These are phyloP conservation scores for Kuraishia piskuri DNA, from an alignment of 805 yeast genomes.

Conservation along the genomic window DNA sequence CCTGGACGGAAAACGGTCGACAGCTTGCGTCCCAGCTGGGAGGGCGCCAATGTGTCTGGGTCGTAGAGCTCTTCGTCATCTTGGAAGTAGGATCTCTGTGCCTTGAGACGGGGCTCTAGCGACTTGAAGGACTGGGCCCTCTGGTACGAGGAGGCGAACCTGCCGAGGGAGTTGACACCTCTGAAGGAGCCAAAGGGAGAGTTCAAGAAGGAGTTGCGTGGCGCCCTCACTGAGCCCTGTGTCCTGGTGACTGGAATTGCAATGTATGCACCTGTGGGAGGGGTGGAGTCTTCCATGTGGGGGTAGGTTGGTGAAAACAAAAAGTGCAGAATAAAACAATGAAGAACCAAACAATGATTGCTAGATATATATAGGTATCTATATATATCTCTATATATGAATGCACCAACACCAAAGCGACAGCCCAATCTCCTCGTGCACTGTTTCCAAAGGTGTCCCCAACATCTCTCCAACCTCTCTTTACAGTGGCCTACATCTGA, in stretches of 20 bases:
- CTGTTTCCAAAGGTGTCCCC: no score
- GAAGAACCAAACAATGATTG: no score
- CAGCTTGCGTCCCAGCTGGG: conserved; percentile 52
- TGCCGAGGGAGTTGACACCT: conserved; percentile 61
- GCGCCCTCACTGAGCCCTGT: conserved; percentile 7
- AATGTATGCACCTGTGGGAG: conserved; percentile 1
- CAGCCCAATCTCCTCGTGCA: no score
- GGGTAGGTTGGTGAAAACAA: no score
- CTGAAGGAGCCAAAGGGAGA: conserved; percentile 50
- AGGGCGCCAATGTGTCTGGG: conserved; percentile 60
- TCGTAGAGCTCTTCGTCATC: conserved; percentile 60
- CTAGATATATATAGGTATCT: no score
- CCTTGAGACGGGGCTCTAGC: conserved; percentile 45
- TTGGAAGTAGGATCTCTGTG: conserved; percentile 55
- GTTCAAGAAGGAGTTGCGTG: conserved; percentile 26
- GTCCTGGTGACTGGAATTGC: conserved; percentile 2
- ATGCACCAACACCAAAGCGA: no score
- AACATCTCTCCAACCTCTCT: no score
- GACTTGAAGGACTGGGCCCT: conserved; percentile 69
- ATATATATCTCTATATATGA: no score
- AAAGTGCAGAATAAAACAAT: no score
- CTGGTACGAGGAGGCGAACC: conserved; percentile 71
- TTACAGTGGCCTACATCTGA: no score
- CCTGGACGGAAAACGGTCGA: conserved; percentile 37
- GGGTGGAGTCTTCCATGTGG: neutral